Conservation (phyloP, 441 rosid species). For the Gossypium trilobum region DNA sequence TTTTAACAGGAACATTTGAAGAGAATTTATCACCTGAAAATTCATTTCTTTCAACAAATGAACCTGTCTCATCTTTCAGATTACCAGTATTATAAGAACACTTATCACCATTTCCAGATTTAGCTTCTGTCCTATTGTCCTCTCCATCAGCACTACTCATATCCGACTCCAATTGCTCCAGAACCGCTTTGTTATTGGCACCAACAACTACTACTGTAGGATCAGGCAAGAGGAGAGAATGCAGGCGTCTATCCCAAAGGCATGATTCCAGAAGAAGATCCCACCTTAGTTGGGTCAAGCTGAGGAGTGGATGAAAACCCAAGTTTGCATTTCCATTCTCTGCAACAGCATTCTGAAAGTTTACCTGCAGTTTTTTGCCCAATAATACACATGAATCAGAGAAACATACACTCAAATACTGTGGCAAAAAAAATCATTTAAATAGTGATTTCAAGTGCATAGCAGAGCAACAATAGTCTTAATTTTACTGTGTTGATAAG, state of each 20-base stretch:
- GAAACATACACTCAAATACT: not conserved
- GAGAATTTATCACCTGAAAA: slow-evolving; percentile 26
- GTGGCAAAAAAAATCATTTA: not conserved
- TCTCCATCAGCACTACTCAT: slow-evolving; percentile 20
- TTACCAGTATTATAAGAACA: slow-evolving; percentile 20
- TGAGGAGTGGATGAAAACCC: slow-evolving; percentile 42
- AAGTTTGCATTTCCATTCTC: slow-evolving; percentile 35
- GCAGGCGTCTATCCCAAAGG: slow-evolving; percentile 70
- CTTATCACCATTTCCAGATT: slow-evolving; percentile 21
- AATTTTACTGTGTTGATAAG: not conserved
- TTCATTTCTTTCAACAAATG: slow-evolving; percentile 25
- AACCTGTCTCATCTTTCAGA: slow-evolving; percentile 19
- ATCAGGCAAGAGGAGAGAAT: slow-evolving; percentile 49
- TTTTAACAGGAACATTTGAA: slow-evolving; percentile 28
- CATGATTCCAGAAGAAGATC: slow-evolving; percentile 68
- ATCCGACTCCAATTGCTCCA: slow-evolving; percentile 24
- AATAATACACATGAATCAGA: not conserved
- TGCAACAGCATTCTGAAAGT: slow-evolving; percentile 31
- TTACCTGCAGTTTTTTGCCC: slow-evolving; percentile 28
- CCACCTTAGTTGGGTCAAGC: slow-evolving; percentile 61
- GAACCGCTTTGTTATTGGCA: slow-evolving; percentile 26
- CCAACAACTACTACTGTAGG: slow-evolving; percentile 29
- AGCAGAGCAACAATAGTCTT: slow-evolving; percentile 3
- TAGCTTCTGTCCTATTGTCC: slow-evolving; percentile 19
- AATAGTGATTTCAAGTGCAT: slow-evolving; percentile 1